Base-by-base conservation (phyloP, 2,329 filamentous ascomycete species). In the Trichoderma sp. region DNA sequence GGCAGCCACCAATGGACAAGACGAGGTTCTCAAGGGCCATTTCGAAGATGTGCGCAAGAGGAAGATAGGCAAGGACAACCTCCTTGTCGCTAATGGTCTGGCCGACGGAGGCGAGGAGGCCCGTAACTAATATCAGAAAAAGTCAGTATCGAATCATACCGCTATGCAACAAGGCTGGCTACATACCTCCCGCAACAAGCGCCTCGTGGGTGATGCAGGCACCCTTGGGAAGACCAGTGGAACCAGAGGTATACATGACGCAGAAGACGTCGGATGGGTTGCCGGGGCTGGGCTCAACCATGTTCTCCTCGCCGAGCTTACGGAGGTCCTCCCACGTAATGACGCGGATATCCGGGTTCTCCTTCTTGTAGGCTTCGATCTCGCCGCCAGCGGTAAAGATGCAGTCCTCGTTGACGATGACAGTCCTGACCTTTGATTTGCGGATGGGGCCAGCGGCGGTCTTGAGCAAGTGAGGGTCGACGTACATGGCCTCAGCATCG, bases 11-110 rank as follows among this genome's bases (percentile, higher is more conserved):
- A 86, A 95, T 93, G 83, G 91, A 96, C 73, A 99, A 83, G 72
- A 92, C 93, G 8, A 95, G 86, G 80, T 97, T 98, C 83, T 99
- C 96, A 75, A 99, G 93, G 72, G 95, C 92, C 82, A 97, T 96
- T 82, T 99, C 96, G 77, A 99, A 90, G 77, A 98, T 98, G 80
- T 99, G 96, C 2, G 96, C 95, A 68, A 97, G 90, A 2, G 96
- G 96, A 15, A 99, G 89, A 81, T 98, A 99, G 26, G 95, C 94
- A 59, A 99, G 88, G 57, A 98, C 86, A 59, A 88, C 88, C 76
- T 99, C 96, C 59, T 88, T 89, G 71, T 92, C 90, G 73, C 91
- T 91, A 64, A 98, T 88, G 77, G 92, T 92, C 72, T 91, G 90
- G 26, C 92, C 93, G 62, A 98, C 90, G 73, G 93, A 90, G 55